Percentiles rank a stretch among this genome's conserved stretches.
phyloP scores from a whole-genome alignment of 192 early-diverging fungal genomes.

The Umbelopsis vinacea region DNA sequence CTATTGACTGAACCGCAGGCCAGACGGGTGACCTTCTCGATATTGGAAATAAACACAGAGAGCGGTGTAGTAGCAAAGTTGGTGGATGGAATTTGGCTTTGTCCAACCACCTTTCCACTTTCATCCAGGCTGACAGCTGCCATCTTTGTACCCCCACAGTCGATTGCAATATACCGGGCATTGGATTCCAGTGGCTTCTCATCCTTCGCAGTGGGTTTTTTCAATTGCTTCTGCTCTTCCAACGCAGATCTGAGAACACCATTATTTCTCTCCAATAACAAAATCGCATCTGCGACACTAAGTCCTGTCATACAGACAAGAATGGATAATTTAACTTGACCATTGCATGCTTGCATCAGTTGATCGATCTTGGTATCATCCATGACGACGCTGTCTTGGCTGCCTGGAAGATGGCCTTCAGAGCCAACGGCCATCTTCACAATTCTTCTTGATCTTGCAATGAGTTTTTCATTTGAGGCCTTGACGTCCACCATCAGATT shows the following conservation, averaged over 20 bases:
- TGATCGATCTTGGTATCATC: slow-evolving; percentile 8
- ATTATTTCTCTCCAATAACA: neutral
- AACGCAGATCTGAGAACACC: slow-evolving; percentile 14
- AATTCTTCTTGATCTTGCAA: slow-evolving; percentile 11
- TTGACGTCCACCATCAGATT: slow-evolving; percentile 30
- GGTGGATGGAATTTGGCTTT: neutral
- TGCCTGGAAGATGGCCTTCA: slow-evolving; percentile 1
- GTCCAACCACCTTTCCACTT: slow-evolving; percentile 7
- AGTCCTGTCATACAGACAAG: slow-evolving; percentile 22
- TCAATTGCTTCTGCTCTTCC: neutral
- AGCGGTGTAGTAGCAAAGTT: slow-evolving; percentile 9
- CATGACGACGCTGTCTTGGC: neutral
- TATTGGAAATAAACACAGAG: neutral
- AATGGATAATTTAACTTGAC: slow-evolving; percentile 25
- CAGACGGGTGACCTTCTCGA: neutral
- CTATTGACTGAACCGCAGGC: neutral
- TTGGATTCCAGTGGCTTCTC: neutral
- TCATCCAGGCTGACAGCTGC: slow-evolving; percentile 12
- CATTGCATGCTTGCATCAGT: slow-evolving; percentile 23
- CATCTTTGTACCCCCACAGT: slow-evolving; percentile 27
- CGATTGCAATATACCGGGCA: slow-evolving; percentile 12
- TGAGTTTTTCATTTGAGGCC: slow-evolving; percentile 23
- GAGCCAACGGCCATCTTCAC: slow-evolving; percentile 16
- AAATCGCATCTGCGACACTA: neutral
- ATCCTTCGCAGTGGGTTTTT: neutral